These are phyloP conservation scores for Monosporozyma solicola DNA, from an alignment of 805 yeast genomes.

Conservation along the genomic window DNA sequence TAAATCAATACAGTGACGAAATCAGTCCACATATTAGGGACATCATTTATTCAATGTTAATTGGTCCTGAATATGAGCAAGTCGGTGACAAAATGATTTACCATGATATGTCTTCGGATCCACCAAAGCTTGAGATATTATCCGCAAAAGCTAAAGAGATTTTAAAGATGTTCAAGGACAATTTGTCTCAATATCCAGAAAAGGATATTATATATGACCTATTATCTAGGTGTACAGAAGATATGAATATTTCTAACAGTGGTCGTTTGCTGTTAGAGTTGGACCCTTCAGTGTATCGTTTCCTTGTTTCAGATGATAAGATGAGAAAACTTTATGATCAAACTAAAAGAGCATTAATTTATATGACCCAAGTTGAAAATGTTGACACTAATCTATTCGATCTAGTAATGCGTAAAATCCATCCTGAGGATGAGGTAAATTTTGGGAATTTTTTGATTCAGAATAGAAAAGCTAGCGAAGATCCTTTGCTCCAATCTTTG, in stretches of 20 bases:
- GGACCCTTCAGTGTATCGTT: conserved; percentile 44
- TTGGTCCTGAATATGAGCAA: conserved; percentile 26
- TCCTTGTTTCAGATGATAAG: conserved; percentile 45
- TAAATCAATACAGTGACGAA: conserved; percentile 28
- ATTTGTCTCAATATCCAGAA: conserved; percentile 36
- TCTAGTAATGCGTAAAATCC: conserved; percentile 18
- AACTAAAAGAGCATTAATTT: conserved; percentile 73
- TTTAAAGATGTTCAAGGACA: conserved; percentile 35
- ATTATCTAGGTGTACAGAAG: conserved; percentile 31
- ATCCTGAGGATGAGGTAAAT: conserved; percentile 53
- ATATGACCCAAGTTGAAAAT: conserved; percentile 73
- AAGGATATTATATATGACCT: conserved; percentile 49
- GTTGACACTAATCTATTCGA: conserved; percentile 59
- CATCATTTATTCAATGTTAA: conserved; percentile 17
- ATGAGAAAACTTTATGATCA: conserved; percentile 55
- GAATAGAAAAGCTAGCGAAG: conserved; percentile 26
- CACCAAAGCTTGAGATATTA: conserved; percentile 17
- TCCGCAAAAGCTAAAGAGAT: conserved; percentile 33
- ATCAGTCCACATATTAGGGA: conserved; percentile 21
- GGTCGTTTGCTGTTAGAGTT: conserved; percentile 39
- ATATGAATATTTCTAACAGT: conserved; percentile 33
- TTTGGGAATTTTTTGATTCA: conserved; percentile 49
- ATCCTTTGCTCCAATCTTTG: conserved; percentile 38
- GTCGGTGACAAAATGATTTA: conserved; percentile 24
- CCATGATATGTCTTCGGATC: conserved; percentile 22